Evolutionary conservation across 2,329 filamentous ascomycete genomes (phyloP), one percentile per base, ranked within the genome.

Genomic region (Helotiales sp.): DNA sequence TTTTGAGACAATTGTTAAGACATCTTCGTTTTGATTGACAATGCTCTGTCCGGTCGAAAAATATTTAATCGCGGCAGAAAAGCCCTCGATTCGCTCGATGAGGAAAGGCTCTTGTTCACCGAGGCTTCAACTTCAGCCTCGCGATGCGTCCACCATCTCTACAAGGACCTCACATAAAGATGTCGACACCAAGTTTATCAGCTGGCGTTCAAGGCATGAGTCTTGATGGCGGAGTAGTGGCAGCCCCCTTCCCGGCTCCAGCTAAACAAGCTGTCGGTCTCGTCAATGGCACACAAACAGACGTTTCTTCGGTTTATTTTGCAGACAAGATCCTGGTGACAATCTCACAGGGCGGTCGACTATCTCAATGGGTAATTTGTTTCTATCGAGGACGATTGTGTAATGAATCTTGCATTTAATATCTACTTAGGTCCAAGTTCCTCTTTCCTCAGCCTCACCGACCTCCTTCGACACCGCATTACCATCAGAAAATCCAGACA

Each of bases 291-390:
- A 73, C 87, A 22, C 73, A 80, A 33, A 98, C 95, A 1, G 85
- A 91, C 63, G 87, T 90, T 31, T 86, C 85, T 36, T 81, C 81
- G 10, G 79, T 92, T 54, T 84, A 81, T 67, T 98, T 98, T 74
- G 81, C 87, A 8, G 95, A 98, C 81, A 96, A 91, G 74, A 91
- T 99, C 67, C 76, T 99, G 67, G 78, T 99, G 62, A 97, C 92
- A 1, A 82, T 98, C 59, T 90, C 90, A 0, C 95, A 98, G 75
- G 84, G 88, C 60, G 93, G 93, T 6, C 84, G 88, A 58, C 76
- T 98, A 47, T 89, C 90, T 19, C 95, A 98, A 80, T 99, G 95
- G 95, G 92, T 97, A 44, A 79, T 54, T 77, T 59, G 1, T 3
- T 31, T 42, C 22, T 30, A n/a, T n/a, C n/a, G n/a, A n/a, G n/a